phyloP scores from a whole-genome alignment of 768 basidiomycete genomes.

The Cystoderma amianthinum region DNA sequence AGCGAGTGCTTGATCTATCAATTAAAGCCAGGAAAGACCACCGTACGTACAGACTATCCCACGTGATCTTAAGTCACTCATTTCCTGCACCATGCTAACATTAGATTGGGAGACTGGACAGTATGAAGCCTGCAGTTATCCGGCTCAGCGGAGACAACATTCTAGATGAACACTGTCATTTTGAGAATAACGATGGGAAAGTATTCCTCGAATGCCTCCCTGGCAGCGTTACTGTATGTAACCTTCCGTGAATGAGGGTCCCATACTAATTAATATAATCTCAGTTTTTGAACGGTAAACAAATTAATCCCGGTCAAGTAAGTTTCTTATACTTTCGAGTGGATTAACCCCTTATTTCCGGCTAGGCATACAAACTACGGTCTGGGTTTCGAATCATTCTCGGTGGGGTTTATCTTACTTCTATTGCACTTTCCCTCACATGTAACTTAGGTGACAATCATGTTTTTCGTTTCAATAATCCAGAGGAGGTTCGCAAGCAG shows the following conservation, averaged over 20 bases:
- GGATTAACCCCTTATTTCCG: conserved; percentile 9
- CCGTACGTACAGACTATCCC: conserved; percentile 34
- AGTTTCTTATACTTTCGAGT: conserved; percentile 15
- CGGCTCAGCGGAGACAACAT: conserved; percentile 91
- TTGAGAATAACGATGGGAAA: conserved; percentile 81
- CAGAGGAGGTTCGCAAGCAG: conserved; percentile 89
- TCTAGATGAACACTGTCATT: conserved; percentile 85
- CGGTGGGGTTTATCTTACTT: conserved; percentile 39
- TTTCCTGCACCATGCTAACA: conserved; percentile 3
- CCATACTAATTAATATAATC: conserved; percentile 7
- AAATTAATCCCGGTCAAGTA: conserved; percentile 73
- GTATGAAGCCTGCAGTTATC: conserved; percentile 76
- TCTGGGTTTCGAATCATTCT: conserved; percentile 97
- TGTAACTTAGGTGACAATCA: conserved; percentile 75
- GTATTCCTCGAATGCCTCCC: conserved; percentile 77
- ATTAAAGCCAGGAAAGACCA: conserved; percentile 77
- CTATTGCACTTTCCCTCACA: conserved; percentile 7
- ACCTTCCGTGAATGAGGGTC: conserved; percentile 3
- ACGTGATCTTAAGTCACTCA: conserved; percentile 3
- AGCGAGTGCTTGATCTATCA: conserved; percentile 94
- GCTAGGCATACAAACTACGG: conserved; percentile 73
- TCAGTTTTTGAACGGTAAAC: conserved; percentile 92
- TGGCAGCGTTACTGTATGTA: conserved; percentile 75
- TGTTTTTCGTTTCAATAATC: conserved; percentile 96
- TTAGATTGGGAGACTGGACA: conserved; percentile 86